Percentiles rank a stretch among this genome's conserved stretches.
These are phyloP conservation scores for Exsudoporus frostii DNA, from an alignment of 768 basidiomycete genomes.

Conservation along the genomic window DNA sequence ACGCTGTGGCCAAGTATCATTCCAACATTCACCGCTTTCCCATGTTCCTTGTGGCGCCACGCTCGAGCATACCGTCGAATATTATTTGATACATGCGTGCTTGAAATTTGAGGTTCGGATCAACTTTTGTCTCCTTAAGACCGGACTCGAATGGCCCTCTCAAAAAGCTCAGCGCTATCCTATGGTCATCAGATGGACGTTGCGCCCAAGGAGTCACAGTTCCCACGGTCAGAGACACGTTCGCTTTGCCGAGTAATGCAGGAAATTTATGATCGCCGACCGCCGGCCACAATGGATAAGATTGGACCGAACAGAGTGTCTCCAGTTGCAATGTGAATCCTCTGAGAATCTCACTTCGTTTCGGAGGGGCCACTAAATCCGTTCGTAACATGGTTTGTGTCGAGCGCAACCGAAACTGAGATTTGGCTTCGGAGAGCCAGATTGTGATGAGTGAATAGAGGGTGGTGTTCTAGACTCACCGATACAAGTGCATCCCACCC, in stretches of 20 bases:
- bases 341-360: too few species aligned
- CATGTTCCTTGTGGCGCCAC: not conserved
- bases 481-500: not conserved
- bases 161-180: too few species aligned
- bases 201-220: not conserved
- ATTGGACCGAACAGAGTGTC: not conserved
- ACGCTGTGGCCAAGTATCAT: not conserved
- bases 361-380: not conserved
- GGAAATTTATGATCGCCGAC: not conserved
- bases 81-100: too few species aligned
- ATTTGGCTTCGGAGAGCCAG: not conserved
- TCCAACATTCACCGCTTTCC: too few species aligned
- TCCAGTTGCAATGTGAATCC: not conserved
- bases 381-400: not conserved
- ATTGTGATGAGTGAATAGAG: not conserved
- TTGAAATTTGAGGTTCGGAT: too few species aligned
- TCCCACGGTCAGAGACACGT: not conserved
- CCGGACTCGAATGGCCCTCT: too few species aligned
- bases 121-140: too few species aligned
- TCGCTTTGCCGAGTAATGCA: not conserved
- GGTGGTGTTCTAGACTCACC: not conserved
- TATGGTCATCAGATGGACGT: not conserved
- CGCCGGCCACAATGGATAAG: not conserved
- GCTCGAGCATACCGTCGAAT: not conserved
- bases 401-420: not conserved